Conservation (phyloP, 2,329 filamentous ascomycete species). For the Xylaria sp. region DNA sequence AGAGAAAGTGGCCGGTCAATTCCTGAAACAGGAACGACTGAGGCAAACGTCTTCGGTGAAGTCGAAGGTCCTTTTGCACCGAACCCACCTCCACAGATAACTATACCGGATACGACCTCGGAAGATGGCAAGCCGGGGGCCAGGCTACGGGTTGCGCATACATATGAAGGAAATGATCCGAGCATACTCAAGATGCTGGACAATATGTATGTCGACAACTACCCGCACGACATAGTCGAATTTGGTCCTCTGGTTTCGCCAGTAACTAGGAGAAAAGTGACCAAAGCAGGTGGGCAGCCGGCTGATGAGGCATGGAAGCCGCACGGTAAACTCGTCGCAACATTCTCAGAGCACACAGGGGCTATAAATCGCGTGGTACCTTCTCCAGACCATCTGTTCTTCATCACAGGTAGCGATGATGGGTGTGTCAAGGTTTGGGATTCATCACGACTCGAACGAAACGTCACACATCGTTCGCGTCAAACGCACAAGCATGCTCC, state of each 20-base stretch:
- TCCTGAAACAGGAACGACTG: constrained; percentile 62
- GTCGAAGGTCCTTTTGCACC: constrained; percentile 60
- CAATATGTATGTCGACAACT: constrained; percentile 78
- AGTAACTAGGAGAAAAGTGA: constrained; percentile 57
- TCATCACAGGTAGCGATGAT: constrained; percentile 91
- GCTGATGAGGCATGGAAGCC: constrained; percentile 76
- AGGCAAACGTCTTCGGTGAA: constrained; percentile 62
- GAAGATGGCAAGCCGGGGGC: constrained; percentile 40
- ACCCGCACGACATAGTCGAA: constrained; percentile 65
- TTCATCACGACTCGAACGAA: constrained; percentile 83
- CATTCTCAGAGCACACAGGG: constrained; percentile 84
- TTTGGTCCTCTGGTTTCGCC: constrained; percentile 82
- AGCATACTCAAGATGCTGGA: constrained; percentile 74
- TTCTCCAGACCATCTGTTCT: constrained; percentile 91
- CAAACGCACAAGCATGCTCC: constrained; percentile 79
- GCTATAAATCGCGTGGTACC: constrained; percentile 80
- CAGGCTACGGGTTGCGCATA: constrained; percentile 69
- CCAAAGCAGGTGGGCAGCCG: constrained; percentile 53
- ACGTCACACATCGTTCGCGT: constrained; percentile 83
- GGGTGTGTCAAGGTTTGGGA: constrained; percentile 94
- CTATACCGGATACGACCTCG: constrained; percentile 37
- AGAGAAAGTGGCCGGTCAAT: constrained; percentile 61
- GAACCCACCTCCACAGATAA: constrained; percentile 35
- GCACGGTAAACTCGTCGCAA: constrained; percentile 79
- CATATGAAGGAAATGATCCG: constrained; percentile 79